Base-by-base conservation (phyloP, 1,284 basidiomycete genomes). In the Ustilago cynodontis region DNA sequence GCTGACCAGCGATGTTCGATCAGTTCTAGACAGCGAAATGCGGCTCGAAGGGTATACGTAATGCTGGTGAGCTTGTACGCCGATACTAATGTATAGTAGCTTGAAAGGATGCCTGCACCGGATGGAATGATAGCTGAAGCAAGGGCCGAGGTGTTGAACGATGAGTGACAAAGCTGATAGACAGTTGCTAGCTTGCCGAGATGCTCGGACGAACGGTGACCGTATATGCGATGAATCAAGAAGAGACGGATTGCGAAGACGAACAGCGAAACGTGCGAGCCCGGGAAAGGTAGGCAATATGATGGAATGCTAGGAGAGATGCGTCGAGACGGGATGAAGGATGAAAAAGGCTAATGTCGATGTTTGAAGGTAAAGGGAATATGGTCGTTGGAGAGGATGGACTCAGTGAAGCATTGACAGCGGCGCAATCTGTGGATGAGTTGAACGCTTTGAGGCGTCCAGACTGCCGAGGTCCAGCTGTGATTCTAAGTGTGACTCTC, bases 241-340 rank as follows among this genome's bases (percentile, higher is more conserved):
- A 53, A 47, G 20, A n/a, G 43, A 47, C 37, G 43, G 53, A 57
- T 22, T 56, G 59, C 43, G 47, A 33, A 22, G 29, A 31, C 37
- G 67, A 56, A 63, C 56, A 63, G 58, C 18, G 54, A 53, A 28
- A 52, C 33, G 37, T 69, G 53, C 55, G 55, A 54, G 54, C 39
- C 26, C 49, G 45, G 43, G 5, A 4, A 33, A 24, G 20, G 26
- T 8, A 47, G 60, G 41, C 24, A 45, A 41, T 6, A 50, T 35
- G 56, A 7, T 39, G 47, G 47, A 51, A 43, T 41, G 43, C 22
- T 16, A 58, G 26, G 20, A 28, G 9, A 7, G 11, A 51, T 57
- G 56, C 20, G 13, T 11, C 3, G 26, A 43, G 8, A 24, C 9
- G 53, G 24, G 14, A 35, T 11, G 31, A n/a, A 28, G 22, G 16